Evolutionary conservation across 164 flowering plant species (phyloP), one percentile per base, ranked within the genome.

Genomic region (Nymphaea thermarum): DNA sequence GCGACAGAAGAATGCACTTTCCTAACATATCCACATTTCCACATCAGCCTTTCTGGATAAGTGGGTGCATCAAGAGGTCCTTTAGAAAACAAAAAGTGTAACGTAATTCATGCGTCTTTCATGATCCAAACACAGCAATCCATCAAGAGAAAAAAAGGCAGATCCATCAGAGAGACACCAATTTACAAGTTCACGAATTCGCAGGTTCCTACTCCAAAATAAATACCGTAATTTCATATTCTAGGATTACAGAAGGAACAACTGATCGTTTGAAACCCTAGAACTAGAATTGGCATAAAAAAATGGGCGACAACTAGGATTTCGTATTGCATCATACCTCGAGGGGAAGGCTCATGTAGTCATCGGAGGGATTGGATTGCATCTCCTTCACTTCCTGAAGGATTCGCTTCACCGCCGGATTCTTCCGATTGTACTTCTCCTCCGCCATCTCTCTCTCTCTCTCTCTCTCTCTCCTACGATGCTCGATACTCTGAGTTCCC

Each of bases 381-480:
- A 91, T 87, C 88, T 94, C 98, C 70, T 90, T 94, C 60, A 89
- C 86, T 79, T 94, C 98, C 82, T 91, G 97, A 43, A 94, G 80
- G 53, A 94, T 94, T 82, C 97, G 76, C 88, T 94, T 91, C 82
- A 94, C 98, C 44, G 91, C 86, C 6, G 98, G 88, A 67, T 94
- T 94, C 82, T 94, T 94, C 81, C 82, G 76, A 63, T 91, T 94
- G 86, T 86, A 85, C 83, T 80, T 86, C 63, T 86, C 98, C 67
- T 78, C 89, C 75, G 86, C 64, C 64, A 62, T 62, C 57, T 5
- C 57, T 51, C 57, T 47, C 55, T 47, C 55, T 47, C 55, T 51
- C 14, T 51, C 57, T 51, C 14, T 14, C 55, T 51, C 11, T 3
- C 55, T 51, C 12, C 55, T 8, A 51, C 8, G 57, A 51, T 15